phyloP scores from a whole-genome alignment of 169 alveolate species.

The Babesia ovis region DNA sequence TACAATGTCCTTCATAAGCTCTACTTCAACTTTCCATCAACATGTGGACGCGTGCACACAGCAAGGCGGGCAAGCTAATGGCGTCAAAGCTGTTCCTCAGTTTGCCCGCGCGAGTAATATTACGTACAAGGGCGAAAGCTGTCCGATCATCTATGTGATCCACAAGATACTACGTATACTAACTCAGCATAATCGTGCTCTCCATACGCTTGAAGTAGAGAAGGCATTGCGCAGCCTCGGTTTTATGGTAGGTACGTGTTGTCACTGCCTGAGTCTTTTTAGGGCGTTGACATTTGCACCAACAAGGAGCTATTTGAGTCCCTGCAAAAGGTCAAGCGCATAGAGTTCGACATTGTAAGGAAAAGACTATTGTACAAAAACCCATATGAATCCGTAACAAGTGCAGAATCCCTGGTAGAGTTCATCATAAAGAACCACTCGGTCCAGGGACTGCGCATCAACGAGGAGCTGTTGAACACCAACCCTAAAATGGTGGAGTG shows the following conservation, averaged over 20 bases:
- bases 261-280: background rate
- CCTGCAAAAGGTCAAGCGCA: conserved; percentile 52
- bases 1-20: conserved; percentile 24
- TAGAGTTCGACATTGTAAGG: conserved; percentile 56
- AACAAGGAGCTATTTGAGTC: conserved; percentile 62
- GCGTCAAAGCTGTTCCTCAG: background rate
- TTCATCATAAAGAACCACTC: conserved; percentile 19
- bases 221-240: conserved; percentile 67
- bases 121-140: conserved; percentile 57
- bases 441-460: conserved; percentile 59
- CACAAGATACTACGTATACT: conserved; percentile 60
- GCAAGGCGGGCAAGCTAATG: background rate
- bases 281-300: conserved; percentile 71
- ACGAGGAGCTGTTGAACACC: conserved; percentile 63
- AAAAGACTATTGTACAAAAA: conserved; percentile 57
- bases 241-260: conserved; percentile 36
- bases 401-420: conserved; percentile 41
- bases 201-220: conserved; percentile 65
- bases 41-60: conserved; percentile 14
- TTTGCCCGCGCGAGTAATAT: conserved; percentile 34
- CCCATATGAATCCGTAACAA: conserved; percentile 55
- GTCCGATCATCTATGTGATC: conserved; percentile 51
- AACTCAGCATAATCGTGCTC: conserved; percentile 56
- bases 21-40: conserved; percentile 17
- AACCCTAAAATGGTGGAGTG: conserved; percentile 56